These are phyloP conservation scores for Rhizophora apiculata DNA, from an alignment of 345 rosid species.

Conservation along the genomic window DNA sequence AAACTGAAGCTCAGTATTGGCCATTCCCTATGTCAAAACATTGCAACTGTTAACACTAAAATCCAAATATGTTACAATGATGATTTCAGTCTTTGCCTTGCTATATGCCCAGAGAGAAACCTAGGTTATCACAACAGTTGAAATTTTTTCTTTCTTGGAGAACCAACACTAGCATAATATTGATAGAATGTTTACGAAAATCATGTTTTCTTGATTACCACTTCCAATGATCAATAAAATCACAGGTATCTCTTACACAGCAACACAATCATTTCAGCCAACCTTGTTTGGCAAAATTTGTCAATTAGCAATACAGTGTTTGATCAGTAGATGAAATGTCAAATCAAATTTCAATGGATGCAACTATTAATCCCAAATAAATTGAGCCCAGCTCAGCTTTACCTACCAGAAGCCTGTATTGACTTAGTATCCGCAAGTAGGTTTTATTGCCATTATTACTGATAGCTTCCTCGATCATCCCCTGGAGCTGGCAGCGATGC, in stretches of 20 bases:
- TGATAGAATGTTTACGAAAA: no score
- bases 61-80: no score
- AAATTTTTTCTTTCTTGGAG: background rate
- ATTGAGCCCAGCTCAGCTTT: constrained; percentile 3
- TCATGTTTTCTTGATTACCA: background rate
- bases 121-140: constrained; percentile 2
- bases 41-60: background rate
- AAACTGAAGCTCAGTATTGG: constrained; percentile 87
- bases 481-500: constrained; percentile 71
- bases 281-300: background rate
- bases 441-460: constrained; percentile 73
- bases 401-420: constrained; percentile 92
- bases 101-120: background rate
- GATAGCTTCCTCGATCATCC: constrained; percentile 84
- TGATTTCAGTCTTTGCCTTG: no score
- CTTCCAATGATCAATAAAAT: background rate
- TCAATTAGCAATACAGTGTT: background rate
- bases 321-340: no score
- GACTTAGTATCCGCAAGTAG: constrained; percentile 79
- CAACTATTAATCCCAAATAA: background rate
- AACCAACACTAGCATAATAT: background rate
- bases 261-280: background rate
- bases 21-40: constrained; percentile 62
- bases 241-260: no score
- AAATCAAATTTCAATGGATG: background rate